phyloP scores from a whole-genome alignment of 73 alveolate genomes.

The Diophrys sp. region DNA sequence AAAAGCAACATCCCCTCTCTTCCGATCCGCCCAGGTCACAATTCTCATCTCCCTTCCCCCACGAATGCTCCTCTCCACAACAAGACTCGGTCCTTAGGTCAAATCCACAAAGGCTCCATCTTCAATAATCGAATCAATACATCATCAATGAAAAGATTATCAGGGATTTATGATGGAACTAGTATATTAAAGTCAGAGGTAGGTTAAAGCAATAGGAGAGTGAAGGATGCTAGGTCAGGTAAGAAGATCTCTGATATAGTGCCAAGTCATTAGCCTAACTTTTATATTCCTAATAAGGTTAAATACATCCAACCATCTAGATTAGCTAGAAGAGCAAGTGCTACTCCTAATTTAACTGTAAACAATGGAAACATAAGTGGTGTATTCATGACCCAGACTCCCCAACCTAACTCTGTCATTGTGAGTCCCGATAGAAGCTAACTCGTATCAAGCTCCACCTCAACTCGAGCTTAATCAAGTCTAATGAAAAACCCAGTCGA shows the following conservation, averaged over 20 bases:
- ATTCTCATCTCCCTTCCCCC: background rate
- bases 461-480: background rate
- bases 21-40: background rate
- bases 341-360: too few relatives aligned
- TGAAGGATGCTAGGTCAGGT: conserved; percentile 59
- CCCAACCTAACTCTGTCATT: background rate
- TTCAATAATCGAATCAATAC: conserved; percentile 32
- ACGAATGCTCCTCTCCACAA: background rate
- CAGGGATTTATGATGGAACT: conserved; percentile 35
- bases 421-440: background rate
- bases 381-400: background rate
- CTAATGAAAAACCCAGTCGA: background rate
- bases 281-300: conserved; percentile 44
- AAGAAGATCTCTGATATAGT: conserved; percentile 23
- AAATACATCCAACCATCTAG: conserved; percentile 23
- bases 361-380: too few relatives aligned
- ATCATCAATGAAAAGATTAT: conserved; percentile 33
- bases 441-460: background rate
- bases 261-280: conserved; percentile 34
- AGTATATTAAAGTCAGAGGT: conserved; percentile 38
- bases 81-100: background rate
- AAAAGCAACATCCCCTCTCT: background rate
- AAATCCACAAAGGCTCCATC: background rate
- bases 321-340: too few relatives aligned
- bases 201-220: conserved; percentile 16